These are phyloP conservation scores for Calocybe indica DNA, from an alignment of 768 basidiomycete species.

Conservation along the genomic window DNA sequence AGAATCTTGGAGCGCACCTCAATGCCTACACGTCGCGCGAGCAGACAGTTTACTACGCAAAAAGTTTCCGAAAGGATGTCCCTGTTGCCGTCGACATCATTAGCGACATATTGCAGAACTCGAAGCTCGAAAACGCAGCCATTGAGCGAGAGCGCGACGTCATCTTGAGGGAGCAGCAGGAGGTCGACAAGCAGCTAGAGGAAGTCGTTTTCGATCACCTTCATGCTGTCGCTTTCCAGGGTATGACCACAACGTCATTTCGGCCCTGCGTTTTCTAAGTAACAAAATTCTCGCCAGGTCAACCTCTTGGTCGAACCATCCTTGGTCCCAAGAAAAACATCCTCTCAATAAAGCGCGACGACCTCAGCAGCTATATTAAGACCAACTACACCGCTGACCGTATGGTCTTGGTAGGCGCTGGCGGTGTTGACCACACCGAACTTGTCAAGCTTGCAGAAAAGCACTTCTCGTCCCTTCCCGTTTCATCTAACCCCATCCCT, in stretches of 20 bases:
- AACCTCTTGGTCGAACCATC: conserved; percentile 94
- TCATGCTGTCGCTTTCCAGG: conserved; percentile 94
- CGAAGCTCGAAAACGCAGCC: conserved; percentile 80
- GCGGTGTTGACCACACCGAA: conserved; percentile 87
- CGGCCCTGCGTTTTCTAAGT: conserved; percentile 6
- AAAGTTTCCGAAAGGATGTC: conserved; percentile 96
- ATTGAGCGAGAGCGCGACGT: conserved; percentile 96
- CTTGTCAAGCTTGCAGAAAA: conserved; percentile 94
- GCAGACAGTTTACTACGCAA: conserved; percentile 99
- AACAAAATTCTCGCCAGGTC: conserved; percentile 43
- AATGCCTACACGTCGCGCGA: conserved; percentile 99
- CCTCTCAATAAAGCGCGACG: conserved; percentile 87
- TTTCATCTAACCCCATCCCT: conserved; percentile 82
- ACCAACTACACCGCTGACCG: conserved; percentile 98
- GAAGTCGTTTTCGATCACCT: conserved; percentile 99
- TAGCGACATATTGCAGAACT: conserved; percentile 95
- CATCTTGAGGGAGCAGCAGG: conserved; percentile 95
- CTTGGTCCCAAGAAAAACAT: conserved; percentile 96
- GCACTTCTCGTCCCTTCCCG: conserved; percentile 86
- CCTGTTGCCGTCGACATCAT: conserved; percentile 91
- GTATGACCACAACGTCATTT: conserved; percentile 36
- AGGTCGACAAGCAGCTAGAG: conserved; percentile 97
- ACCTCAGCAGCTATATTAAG: conserved; percentile 87
- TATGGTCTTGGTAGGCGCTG: conserved; percentile 97
- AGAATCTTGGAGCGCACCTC: conserved; percentile 94